Base-by-base conservation (phyloP, 371 early-diverging fungal genomes). In the Syncephalastrum racemosum region DNA sequence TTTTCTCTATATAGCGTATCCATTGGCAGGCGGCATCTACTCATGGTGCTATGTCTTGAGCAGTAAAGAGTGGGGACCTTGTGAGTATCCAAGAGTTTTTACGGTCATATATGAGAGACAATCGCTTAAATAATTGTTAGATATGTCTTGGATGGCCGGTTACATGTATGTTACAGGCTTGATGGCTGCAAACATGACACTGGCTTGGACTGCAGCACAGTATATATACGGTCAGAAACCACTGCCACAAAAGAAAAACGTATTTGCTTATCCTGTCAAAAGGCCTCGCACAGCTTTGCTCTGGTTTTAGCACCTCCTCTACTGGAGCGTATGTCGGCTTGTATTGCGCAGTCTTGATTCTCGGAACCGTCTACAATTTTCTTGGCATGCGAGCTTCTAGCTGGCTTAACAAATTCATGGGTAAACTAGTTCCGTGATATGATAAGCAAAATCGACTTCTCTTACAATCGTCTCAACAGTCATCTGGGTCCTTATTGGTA, bases 121-220 rank as follows among this genome's bases (percentile, higher is more conserved):
- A 18, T 13, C 3, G 7, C 40, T 47, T 14, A 15, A 47, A 40
- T 36, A 39, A 5, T 47, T 7, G 14, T 22, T 41, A 71, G 67
- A 69, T 43, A 73, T 69, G 69, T 50, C 73, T 6, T 73, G 64
- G 62, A 60, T 73, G 14, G 52, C 50, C 18, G 73, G 73, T 0
- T 73, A 65, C 22, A 49, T 64, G 1, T 64, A 66, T 43, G 46
- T 69, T 2, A 56, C 58, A 27, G 73, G 65, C 1, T 18, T 62
- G 13, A 14, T 69, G 1, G 61, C 73, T 1, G 60, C 57, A 1
- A 53, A 44, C n/a, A 66, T 66, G 54, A 68, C 73, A 24, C 36
- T 72, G 2, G 68, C 66, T 25, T 52, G 16, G 53, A 31, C 10
- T 10, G 36, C 36, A 8, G 36, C 36, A 31, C 36, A 31, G 36